Evolutionary conservation across 352 stramenopile species (phyloP).

Genomic region (Globisporangium parvum): DNA sequence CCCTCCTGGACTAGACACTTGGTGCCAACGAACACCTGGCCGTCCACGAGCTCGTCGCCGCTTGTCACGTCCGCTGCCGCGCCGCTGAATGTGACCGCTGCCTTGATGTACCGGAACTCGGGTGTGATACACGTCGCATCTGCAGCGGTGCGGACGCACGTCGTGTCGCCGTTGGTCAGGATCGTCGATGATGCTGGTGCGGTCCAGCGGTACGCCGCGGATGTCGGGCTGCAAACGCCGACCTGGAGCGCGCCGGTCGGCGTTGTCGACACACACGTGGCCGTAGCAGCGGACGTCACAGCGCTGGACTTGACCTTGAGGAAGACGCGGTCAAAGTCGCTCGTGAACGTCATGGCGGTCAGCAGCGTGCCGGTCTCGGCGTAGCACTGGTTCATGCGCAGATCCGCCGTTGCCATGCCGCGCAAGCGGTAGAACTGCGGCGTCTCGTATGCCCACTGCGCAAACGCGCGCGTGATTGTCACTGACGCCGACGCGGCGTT

Average conservation of each 20-base stretch:
- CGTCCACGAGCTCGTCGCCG: conserved; percentile 23
- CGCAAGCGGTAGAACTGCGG: conserved; percentile 22
- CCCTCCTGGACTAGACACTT: conserved; percentile 20
- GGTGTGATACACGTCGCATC: conserved; percentile 15
- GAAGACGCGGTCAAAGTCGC: conserved; percentile 20
- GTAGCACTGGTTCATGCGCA: conserved; percentile 26
- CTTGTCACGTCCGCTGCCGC: conserved; percentile 13
- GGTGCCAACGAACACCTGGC: conserved; percentile 15
- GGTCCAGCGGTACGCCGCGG: conserved; percentile 12
- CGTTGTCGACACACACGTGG: conserved; percentile 13
- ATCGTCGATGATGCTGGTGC: conserved; percentile 1
- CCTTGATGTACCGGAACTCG: conserved; percentile 23
- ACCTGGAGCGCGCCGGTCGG: conserved; percentile 14
- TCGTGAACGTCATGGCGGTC: conserved; percentile 17
- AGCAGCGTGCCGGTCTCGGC: conserved; percentile 22
- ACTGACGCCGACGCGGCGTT: conserved; percentile 7
- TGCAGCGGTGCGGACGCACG: conserved; percentile 13
- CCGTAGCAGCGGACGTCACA: conserved; percentile 5
- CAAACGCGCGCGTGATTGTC: conserved; percentile 21
- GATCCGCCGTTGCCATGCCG: conserved; percentile 23
- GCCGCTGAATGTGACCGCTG: conserved; percentile 18
- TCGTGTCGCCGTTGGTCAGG: conserved; percentile 4
- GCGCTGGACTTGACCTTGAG: conserved; percentile 20
- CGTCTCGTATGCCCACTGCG: conserved; percentile 24
- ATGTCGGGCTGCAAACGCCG: conserved; percentile 9